These are phyloP conservation scores for Effrenium voratum DNA, from an alignment of 73 alveolate species.

Conservation along the genomic window DNA sequence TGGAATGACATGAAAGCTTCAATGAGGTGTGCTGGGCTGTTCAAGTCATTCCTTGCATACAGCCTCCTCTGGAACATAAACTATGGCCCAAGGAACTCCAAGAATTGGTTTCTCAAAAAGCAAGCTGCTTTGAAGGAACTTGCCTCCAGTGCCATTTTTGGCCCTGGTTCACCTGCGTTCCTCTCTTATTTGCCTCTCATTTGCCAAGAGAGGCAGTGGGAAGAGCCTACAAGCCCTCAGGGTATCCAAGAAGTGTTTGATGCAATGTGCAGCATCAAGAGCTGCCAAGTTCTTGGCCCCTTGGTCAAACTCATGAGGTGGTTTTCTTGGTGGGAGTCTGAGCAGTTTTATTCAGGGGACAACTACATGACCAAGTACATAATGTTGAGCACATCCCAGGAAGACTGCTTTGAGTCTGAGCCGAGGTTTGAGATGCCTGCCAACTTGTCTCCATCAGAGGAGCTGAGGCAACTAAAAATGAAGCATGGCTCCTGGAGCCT, in stretches of 20 bases:
- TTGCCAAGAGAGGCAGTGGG: not conserved
- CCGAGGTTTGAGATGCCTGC: not conserved
- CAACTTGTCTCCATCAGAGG: not conserved
- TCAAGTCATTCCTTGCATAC: not conserved
- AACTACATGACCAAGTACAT: not conserved
- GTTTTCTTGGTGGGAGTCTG: not conserved
- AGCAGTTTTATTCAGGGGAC: not conserved
- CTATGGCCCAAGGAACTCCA: not conserved
- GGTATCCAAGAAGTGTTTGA: not conserved
- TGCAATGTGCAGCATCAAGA: not conserved
- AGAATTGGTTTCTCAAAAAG: not conserved
- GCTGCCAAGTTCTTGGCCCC: slow-evolving; percentile 34
- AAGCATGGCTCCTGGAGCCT: not conserved
- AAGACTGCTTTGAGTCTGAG: not conserved
- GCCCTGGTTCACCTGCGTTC: not conserved
- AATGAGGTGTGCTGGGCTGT: not conserved
- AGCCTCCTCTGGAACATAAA: not conserved
- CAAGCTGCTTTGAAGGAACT: not conserved
- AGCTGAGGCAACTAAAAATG: not conserved
- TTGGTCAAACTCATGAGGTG: slow-evolving; percentile 33
- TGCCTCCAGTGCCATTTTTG: too few relatives aligned
- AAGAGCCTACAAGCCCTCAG: not conserved
- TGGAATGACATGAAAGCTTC: slow-evolving; percentile 28
- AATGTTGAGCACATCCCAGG: not conserved
- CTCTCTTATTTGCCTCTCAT: not conserved